These are phyloP conservation scores for Gastrolobium bilobum DNA, from an alignment of 306 rosid species.

Conservation along the genomic window DNA sequence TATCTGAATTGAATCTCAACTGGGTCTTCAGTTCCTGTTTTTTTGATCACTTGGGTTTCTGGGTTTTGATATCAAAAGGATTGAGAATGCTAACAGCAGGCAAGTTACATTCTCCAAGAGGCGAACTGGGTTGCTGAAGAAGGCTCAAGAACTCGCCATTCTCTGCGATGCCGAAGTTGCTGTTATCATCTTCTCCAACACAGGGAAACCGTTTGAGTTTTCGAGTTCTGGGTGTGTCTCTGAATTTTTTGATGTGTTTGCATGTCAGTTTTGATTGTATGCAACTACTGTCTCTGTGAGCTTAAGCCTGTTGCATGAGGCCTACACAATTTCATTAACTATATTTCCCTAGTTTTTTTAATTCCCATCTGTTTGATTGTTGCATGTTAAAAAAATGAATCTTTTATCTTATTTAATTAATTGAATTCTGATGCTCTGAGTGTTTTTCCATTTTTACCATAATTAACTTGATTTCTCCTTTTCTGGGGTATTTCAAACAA, in stretches of 20 bases:
- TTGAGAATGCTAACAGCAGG: conserved; percentile 95
- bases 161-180: conserved; percentile 99
- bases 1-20: conserved; percentile 41
- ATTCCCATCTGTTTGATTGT: background rate
- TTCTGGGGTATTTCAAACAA: background rate
- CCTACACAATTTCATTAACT: background rate
- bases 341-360: background rate
- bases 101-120: conserved; percentile 98
- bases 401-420: background rate
- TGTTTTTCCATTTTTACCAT: background rate
- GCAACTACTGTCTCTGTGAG: background rate
- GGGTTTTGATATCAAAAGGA: conserved; percentile 66
- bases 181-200: conserved; percentile 94
- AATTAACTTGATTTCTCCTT: conserved; percentile 24
- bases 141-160: conserved; percentile 92
- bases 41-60: conserved; percentile 11
- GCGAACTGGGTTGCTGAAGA: conserved; percentile 86
- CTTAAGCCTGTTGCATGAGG: background rate
- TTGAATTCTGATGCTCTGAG: conserved; percentile 7
- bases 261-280: conserved; percentile 48
- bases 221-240: conserved; percentile 82
- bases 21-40: conserved; percentile 11
- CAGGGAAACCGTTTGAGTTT: conserved; percentile 90
- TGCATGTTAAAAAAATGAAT: conserved; percentile 38
- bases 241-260: background rate